Percentiles rank a stretch among this genome's conserved stretches.
Conservation (phyloP, 2,329 filamentous ascomycete genomes). For the Pestalotiopsis sp. region DNA sequence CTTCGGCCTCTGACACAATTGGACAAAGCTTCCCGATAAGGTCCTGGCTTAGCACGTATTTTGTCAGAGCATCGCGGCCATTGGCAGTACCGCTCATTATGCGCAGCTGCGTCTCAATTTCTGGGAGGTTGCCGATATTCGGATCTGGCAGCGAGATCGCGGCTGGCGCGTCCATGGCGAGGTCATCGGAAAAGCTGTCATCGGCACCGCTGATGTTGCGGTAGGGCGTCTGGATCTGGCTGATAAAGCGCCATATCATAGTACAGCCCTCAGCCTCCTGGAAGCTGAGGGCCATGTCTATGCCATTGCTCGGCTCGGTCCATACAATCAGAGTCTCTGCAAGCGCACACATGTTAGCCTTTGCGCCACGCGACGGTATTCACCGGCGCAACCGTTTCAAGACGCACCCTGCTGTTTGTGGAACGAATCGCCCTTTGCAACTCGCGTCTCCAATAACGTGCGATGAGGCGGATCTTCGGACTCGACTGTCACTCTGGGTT, state of each 20-base stretch:
- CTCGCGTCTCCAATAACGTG: constrained; percentile 83
- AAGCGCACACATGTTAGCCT: background rate
- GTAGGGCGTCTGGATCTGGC: constrained; percentile 77
- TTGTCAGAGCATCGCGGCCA: constrained; percentile 83
- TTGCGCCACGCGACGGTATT: constrained; percentile 13
- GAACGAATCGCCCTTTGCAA: constrained; percentile 92
- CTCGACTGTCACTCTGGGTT: constrained; percentile 85
- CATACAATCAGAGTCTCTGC: constrained; percentile 96
- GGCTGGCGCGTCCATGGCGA: constrained; percentile 70
- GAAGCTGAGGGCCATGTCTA: constrained; percentile 97
- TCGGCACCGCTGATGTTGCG: constrained; percentile 68
- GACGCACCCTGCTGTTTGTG: constrained; percentile 91
- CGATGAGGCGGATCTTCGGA: constrained; percentile 89
- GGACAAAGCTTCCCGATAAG: constrained; percentile 88
- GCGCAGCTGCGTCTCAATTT: constrained; percentile 84
- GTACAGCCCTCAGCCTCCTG: constrained; percentile 95
- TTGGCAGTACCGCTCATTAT: constrained; percentile 70
- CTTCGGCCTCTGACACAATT: constrained; percentile 84
- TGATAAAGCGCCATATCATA: constrained; percentile 94
- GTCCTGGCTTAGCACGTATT: constrained; percentile 81
- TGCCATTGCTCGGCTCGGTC: constrained; percentile 81
- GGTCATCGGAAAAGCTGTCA: constrained; percentile 85
- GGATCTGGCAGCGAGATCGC: constrained; percentile 75
- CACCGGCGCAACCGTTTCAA: background rate
- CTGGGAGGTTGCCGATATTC: constrained; percentile 77